A percentile compares a stretch with the other conserved stretches of the same genome.
Evolutionary conservation across 805 yeast genomes (phyloP).

Genomic region (Ogataea methanolica): DNA sequence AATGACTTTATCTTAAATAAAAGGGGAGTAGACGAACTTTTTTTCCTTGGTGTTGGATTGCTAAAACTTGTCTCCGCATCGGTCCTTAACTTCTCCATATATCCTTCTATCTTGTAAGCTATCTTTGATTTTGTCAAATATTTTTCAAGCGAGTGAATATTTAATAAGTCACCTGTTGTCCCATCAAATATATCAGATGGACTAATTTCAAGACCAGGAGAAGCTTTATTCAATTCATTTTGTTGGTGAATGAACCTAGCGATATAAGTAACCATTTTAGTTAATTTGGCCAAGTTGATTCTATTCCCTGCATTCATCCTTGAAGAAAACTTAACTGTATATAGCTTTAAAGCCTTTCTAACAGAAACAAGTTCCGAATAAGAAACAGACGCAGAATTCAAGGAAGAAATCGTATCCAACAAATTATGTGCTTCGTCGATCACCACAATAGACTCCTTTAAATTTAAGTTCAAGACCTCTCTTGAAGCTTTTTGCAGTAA

Average conservation of each 20-base stretch:
- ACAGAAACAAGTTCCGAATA: slow-evolving; percentile 42
- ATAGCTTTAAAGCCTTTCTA: slow-evolving; percentile 45
- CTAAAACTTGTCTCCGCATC: slow-evolving; percentile 2
- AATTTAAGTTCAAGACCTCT: slow-evolving; percentile 49
- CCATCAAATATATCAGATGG: slow-evolving; percentile 49
- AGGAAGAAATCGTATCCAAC: slow-evolving; percentile 65
- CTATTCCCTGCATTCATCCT: slow-evolving; percentile 69
- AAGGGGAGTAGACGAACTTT: slow-evolving; percentile 41
- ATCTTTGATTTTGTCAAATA: slow-evolving; percentile 68
- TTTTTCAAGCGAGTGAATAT: slow-evolving; percentile 59
- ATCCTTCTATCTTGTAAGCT: slow-evolving; percentile 78
- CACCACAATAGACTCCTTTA: slow-evolving; percentile 64
- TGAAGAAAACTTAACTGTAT: slow-evolving; percentile 55
- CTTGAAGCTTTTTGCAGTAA: slow-evolving; percentile 60
- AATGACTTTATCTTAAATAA: slow-evolving; percentile 65
- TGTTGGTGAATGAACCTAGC: slow-evolving; percentile 39
- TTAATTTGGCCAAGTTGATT: slow-evolving; percentile 59
- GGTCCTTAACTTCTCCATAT: slow-evolving; percentile 36
- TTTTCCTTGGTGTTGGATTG: slow-evolving; percentile 2
- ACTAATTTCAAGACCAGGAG: slow-evolving; percentile 52
- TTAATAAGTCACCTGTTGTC: slow-evolving; percentile 65
- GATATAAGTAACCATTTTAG: slow-evolving; percentile 51
- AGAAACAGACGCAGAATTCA: slow-evolving; percentile 61
- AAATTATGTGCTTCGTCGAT: slow-evolving; percentile 94
- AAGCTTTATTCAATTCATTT: slow-evolving; percentile 25